phyloP scores from a whole-genome alignment of 805 yeast species.

The Metschnikowia colocasiae region DNA sequence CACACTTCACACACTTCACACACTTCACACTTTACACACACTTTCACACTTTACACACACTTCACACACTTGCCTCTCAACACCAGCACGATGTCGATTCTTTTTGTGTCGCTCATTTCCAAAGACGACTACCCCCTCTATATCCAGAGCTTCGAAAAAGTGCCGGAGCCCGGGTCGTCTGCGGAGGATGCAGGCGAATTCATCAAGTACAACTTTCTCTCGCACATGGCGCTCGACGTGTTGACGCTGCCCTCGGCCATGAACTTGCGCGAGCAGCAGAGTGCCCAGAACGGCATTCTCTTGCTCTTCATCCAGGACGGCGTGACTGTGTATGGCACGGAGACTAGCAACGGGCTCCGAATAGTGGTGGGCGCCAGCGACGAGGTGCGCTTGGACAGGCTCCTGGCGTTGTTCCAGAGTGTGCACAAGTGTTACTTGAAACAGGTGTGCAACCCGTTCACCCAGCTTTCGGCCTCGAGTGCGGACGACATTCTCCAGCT shows the following conservation, averaged over 20 bases:
- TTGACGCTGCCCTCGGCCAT: slow-evolving; percentile 53
- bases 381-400: slow-evolving; percentile 8
- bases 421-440: slow-evolving; percentile 55
- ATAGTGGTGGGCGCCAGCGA: slow-evolving; percentile 51
- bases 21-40: too few species aligned
- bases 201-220: slow-evolving; percentile 61
- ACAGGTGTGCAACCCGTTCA: slow-evolving; percentile 63
- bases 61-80: too few species aligned
- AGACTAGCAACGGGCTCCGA: slow-evolving; percentile 65
- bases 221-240: slow-evolving; percentile 74
- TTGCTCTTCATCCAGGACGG: slow-evolving; percentile 66
- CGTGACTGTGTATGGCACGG: slow-evolving; percentile 62
- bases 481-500: slow-evolving; percentile 28
- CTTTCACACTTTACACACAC: too few species aligned
- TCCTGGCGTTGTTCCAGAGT: slow-evolving; percentile 26
- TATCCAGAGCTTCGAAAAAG: slow-evolving; percentile 47
- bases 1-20: too few species aligned
- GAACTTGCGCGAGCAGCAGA: slow-evolving; percentile 35
- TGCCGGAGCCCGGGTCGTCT: not conserved
- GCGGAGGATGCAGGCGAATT: slow-evolving; percentile 37
- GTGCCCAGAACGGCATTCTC: slow-evolving; percentile 25
- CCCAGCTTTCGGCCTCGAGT: slow-evolving; percentile 15
- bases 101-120: slow-evolving; percentile 56
- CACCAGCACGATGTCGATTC: slow-evolving; percentile 22
- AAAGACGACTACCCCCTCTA: slow-evolving; percentile 58